phyloP scores from a whole-genome alignment of 75 land plant genomes.

The Chamaecyparis obtusa region DNA sequence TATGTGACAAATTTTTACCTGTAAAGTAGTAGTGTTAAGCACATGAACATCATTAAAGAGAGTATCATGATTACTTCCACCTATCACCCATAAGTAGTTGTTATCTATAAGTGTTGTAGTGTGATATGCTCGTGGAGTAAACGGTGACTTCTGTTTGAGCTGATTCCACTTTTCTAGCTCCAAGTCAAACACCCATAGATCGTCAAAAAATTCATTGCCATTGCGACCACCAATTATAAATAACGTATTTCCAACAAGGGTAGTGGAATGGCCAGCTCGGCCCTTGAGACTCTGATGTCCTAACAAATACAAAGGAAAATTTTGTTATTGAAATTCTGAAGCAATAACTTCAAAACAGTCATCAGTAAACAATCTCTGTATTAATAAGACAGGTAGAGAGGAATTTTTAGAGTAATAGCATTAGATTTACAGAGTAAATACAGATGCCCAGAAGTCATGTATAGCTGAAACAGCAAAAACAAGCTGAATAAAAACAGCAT shows the following conservation, averaged over 20 bases:
- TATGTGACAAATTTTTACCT: constrained; percentile 19
- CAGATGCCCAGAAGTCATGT: neutral
- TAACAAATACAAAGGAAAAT: constrained; percentile 2
- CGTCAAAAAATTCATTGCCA: constrained; percentile 39
- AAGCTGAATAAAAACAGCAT: neutral
- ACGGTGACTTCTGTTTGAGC: constrained; percentile 30
- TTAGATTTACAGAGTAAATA: neutral
- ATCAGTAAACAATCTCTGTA: neutral
- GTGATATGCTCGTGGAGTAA: constrained; percentile 44
- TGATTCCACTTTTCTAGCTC: constrained; percentile 38
- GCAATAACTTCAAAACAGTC: neutral
- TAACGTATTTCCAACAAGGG: constrained; percentile 38
- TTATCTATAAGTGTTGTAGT: constrained; percentile 36
- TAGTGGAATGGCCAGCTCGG: constrained; percentile 50
- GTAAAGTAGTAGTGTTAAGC: constrained; percentile 33
- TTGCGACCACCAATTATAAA: constrained; percentile 46
- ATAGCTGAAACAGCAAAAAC: neutral
- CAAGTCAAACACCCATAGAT: constrained; percentile 47
- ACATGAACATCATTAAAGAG: constrained; percentile 42
- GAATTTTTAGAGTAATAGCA: neutral
- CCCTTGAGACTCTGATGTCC: constrained; percentile 36
- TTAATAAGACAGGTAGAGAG: neutral
- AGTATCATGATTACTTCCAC: constrained; percentile 37
- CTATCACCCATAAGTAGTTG: constrained; percentile 39
- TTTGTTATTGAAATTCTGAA: neutral